Percentiles rank a stretch among this genome's conserved stretches.
phyloP scores from a whole-genome alignment of 495 filamentous ascomycete genomes.

The Penicillium chermesinum region DNA sequence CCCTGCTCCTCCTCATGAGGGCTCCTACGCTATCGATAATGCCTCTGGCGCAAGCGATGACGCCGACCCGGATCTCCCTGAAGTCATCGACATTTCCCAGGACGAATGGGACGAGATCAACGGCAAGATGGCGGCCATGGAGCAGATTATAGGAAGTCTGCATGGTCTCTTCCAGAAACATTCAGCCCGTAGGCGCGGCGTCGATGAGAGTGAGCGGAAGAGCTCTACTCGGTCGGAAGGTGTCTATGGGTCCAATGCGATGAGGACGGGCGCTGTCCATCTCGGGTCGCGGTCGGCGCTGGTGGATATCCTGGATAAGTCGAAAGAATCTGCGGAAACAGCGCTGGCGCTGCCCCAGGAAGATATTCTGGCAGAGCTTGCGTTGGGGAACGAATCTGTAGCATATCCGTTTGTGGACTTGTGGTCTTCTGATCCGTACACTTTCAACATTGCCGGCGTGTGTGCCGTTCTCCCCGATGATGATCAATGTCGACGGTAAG shows the following conservation, averaged over 20 bases:
- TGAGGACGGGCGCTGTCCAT: conserved; percentile 49
- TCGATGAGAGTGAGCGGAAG: conserved; percentile 13
- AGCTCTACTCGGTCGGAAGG: conserved; percentile 32
- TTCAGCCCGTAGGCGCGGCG: conserved; percentile 20
- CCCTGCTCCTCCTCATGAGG: conserved; percentile 9
- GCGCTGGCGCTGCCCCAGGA: conserved; percentile 62
- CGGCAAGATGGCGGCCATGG: conserved; percentile 42
- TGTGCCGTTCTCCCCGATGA: conserved; percentile 63
- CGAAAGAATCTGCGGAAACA: conserved; percentile 32
- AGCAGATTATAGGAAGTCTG: conserved; percentile 37
- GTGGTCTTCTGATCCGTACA: conserved; percentile 60
- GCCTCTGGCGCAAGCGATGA: conserved; percentile 15
- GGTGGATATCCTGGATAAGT: conserved; percentile 44
- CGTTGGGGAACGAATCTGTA: conserved; percentile 70
- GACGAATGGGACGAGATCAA: conserved; percentile 45
- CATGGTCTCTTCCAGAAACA: conserved; percentile 32
- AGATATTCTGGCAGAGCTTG: conserved; percentile 74
- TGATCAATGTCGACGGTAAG: conserved; percentile 55
- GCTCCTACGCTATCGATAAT: conserved; percentile 10
- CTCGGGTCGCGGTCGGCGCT: conserved; percentile 52
- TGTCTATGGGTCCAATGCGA: conserved; percentile 43
- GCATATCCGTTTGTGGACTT: conserved; percentile 73
- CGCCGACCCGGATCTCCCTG: conserved; percentile 19
- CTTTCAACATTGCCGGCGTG: conserved; percentile 63
- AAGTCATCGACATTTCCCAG: conserved; percentile 36